Conservation (phyloP, 176 grass and related monocot genomes). For the Phragmites australis region DNA sequence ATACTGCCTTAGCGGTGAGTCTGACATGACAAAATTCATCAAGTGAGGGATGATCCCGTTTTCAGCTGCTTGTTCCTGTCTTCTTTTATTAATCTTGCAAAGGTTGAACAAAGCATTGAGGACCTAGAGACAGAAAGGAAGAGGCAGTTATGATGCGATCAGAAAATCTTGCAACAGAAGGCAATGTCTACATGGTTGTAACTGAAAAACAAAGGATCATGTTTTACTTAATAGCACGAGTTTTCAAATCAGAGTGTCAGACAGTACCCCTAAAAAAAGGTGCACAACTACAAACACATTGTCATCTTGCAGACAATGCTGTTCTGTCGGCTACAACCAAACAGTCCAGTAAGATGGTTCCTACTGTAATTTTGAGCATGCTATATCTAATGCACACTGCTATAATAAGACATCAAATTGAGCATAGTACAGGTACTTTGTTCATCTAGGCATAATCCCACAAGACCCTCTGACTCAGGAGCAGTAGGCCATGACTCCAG, state of each 20-base stretch:
- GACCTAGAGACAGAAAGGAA: constrained; percentile 52
- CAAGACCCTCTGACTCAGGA: neutral
- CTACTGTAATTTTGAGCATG: neutral
- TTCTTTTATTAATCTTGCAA: constrained; percentile 98
- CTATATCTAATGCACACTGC: neutral
- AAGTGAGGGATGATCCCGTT: constrained; percentile 99
- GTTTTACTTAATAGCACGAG: neutral
- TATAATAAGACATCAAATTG: neutral
- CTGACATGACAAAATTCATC: constrained; percentile 98
- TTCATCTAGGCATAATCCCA: neutral
- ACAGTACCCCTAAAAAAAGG: neutral
- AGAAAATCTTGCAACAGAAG: constrained; percentile 27
- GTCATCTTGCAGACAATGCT: neutral
- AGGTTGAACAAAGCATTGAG: constrained; percentile 96
- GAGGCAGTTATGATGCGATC: constrained; percentile 27
- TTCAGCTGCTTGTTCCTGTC: constrained; percentile 98
- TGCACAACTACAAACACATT: neutral
- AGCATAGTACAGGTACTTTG: neutral
- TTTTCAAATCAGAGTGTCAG: neutral
- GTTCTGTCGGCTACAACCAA: neutral
- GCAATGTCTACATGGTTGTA: neutral
- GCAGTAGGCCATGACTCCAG: neutral
- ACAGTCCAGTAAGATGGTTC: neutral
- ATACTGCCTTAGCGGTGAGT: constrained; percentile 89
- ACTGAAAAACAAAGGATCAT: neutral